Conservation (phyloP, 2,329 filamentous ascomycete species). For the Colletotrichum limetticola region DNA sequence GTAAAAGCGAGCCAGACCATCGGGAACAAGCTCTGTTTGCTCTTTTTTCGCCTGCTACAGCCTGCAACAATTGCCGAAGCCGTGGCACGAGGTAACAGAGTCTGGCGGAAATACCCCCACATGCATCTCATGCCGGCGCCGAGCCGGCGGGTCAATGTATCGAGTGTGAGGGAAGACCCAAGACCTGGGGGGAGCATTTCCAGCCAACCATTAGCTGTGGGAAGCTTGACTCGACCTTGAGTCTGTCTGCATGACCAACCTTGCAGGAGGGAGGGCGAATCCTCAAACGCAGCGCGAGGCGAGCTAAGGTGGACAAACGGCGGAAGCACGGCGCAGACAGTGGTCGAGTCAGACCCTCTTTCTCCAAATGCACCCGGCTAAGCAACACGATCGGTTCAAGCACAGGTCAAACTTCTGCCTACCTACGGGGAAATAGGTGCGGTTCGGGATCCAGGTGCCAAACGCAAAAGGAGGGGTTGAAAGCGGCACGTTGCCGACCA, state of each 20-base stretch:
- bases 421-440: neutral
- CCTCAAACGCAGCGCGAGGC: constrained; percentile 7
- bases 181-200: no score
- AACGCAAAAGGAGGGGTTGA: neutral
- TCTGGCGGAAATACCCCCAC: neutral
- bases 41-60: no score
- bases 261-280: constrained; percentile 6
- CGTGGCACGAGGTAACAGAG: neutral
- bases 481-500: constrained; percentile 29
- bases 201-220: neutral
- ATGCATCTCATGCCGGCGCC: neutral
- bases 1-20: neutral
- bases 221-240: constrained; percentile 5
- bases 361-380: no score
- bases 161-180: neutral
- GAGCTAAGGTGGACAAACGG: neutral
- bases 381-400: neutral
- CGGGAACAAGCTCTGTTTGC: no score
- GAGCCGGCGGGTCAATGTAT: constrained; percentile 7
- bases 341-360: constrained; percentile 20
- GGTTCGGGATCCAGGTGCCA: neutral
- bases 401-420: neutral
- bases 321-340: neutral
- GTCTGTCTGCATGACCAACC: constrained; percentile 20
- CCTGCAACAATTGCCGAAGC: constrained; percentile 18